These are phyloP conservation scores for Dryas alaskensis DNA, from an alignment of 306 rosid genomes.

Conservation along the genomic window DNA sequence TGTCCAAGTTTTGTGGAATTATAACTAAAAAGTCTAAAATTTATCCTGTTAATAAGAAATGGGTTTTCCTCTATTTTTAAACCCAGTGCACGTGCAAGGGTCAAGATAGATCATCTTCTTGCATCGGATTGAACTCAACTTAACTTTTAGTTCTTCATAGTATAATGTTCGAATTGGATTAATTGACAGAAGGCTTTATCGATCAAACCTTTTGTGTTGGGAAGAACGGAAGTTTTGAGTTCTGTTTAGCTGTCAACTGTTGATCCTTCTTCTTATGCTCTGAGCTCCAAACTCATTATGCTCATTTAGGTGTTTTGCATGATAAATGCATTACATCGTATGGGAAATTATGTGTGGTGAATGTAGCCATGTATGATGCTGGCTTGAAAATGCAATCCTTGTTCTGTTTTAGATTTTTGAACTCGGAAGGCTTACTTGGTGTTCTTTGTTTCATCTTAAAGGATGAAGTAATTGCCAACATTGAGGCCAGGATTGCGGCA, in stretches of 20 bases:
- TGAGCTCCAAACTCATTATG: not conserved
- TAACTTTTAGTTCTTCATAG: not conserved
- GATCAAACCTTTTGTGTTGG: not conserved
- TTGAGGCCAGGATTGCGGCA: constrained; percentile 78
- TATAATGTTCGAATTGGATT: not conserved
- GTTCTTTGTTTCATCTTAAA: constrained; percentile 37
- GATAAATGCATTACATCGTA: not conserved
- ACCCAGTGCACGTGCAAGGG: not conserved
- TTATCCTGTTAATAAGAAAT: not conserved
- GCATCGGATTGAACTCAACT: not conserved
- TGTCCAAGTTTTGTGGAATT: not conserved
- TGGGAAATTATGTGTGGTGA: not conserved
- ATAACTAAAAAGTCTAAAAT: not conserved
- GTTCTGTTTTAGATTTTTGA: constrained; percentile 12
- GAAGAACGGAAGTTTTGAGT: not conserved
- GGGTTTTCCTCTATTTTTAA: not conserved
- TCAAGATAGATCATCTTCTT: not conserved
- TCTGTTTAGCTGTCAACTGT: not conserved
- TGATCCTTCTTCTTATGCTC: not conserved
- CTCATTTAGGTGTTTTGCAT: not conserved
- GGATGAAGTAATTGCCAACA: constrained; percentile 64
- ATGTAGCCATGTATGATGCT: not conserved
- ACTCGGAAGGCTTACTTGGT: constrained; percentile 25
- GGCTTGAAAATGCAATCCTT: not conserved
- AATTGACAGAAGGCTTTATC: not conserved